Conservation (phyloP, 1,284 basidiomycete genomes). For the Moniliella sp. region DNA sequence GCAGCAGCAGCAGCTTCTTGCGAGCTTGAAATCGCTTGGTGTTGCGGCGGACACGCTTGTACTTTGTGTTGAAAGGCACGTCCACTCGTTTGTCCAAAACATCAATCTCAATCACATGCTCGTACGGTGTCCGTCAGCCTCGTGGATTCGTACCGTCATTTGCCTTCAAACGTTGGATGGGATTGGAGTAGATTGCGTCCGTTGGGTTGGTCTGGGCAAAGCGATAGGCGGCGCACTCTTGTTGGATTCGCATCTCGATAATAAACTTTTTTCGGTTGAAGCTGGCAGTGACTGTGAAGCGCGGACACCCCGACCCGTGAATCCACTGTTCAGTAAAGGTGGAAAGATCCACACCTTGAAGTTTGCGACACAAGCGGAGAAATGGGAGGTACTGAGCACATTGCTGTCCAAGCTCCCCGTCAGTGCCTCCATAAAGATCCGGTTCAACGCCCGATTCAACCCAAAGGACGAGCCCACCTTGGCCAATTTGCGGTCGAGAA, state of each 20-base stretch:
- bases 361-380: constrained; percentile 80
- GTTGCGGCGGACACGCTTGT: constrained; percentile 81
- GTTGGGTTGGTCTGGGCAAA: constrained; percentile 20
- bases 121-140: constrained; percentile 98
- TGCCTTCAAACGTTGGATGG: constrained; percentile 44
- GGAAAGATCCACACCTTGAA: constrained; percentile 55
- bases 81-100: constrained; percentile 70
- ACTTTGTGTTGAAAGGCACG: constrained; percentile 98
- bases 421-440: constrained; percentile 77
- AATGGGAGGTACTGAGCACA: constrained; percentile 65
- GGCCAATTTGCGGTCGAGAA: constrained; percentile 72
- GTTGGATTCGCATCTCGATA: constrained; percentile 79
- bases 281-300: constrained; percentile 65
- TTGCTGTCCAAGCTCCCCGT: constrained; percentile 63
- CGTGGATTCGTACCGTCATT: constrained; percentile 95
- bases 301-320: constrained; percentile 83
- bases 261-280: constrained; percentile 97
- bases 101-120: constrained; percentile 84
- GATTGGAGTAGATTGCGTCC: constrained; percentile 24
- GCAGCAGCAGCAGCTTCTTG: constrained; percentile 74
- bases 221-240: constrained; percentile 52
- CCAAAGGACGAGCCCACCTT: constrained; percentile 88
- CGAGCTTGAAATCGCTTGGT: constrained; percentile 83
- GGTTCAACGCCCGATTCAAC: constrained; percentile 77
- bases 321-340: constrained; percentile 95